phyloP scores from a whole-genome alignment of 78 protist species.

The Dictyostelium firmibasis region DNA sequence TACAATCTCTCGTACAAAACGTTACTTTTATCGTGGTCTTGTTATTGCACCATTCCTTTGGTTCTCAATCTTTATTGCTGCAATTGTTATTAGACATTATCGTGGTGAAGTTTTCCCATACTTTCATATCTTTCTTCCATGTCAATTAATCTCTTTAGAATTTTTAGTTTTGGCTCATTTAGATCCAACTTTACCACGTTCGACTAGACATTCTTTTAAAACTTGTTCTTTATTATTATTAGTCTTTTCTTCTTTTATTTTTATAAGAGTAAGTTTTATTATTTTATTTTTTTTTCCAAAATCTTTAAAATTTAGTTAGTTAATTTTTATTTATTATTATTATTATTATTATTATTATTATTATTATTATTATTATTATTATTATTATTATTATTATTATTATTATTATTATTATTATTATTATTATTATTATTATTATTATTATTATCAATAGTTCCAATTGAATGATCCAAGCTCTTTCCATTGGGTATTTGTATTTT shows the following conservation, averaged over 20 bases:
- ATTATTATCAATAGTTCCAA: background rate
- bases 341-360: background rate
- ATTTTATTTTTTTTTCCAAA: background rate
- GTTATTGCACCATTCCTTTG: background rate
- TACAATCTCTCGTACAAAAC: background rate
- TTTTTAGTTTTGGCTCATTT: background rate
- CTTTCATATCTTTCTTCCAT: background rate
- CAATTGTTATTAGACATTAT: background rate
- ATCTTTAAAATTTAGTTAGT: background rate
- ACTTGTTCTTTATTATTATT: background rate
- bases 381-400: too few species aligned
- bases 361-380: background rate
- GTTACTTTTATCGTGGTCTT: background rate
- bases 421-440: too few species aligned
- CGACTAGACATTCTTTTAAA: background rate
- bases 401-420: background rate
- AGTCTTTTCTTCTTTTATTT: background rate
- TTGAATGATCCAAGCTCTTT: background rate
- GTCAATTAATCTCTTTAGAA: background rate
- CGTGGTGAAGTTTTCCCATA: background rate
- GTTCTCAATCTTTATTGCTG: conserved; percentile 13
- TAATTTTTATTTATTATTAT: background rate
- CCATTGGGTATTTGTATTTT: conserved; percentile 6
- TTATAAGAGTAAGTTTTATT: background rate
- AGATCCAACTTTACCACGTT: background rate